phyloP scores from a whole-genome alignment of 805 yeast species.

The Cyberlindnera misumaiensis region DNA sequence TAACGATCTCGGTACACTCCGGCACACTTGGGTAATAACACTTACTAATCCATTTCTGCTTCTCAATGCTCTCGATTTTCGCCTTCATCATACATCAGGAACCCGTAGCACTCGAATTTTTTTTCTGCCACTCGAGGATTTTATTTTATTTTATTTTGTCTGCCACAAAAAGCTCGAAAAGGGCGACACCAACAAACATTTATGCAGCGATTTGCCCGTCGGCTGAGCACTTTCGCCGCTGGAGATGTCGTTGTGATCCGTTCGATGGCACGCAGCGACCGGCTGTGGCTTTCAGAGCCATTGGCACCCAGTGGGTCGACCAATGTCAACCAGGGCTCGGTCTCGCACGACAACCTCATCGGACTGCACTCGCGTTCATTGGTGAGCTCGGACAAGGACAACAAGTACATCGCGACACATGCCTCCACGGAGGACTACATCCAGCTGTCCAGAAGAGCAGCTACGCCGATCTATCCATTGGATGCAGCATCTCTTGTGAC shows the following conservation, averaged over 20 bases:
- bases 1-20: too few relatives aligned
- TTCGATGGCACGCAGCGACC: conserved; percentile 15
- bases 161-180: neutral
- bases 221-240: conserved; percentile 7
- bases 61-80: too few relatives aligned
- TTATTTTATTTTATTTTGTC: too few relatives aligned
- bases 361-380: conserved; percentile 31
- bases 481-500: conserved; percentile 43
- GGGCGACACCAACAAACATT: neutral
- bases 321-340: conserved; percentile 19
- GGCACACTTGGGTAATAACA: too few relatives aligned
- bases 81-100: too few relatives aligned
- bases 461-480: conserved; percentile 44
- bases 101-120: too few relatives aligned
- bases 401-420: conserved; percentile 28
- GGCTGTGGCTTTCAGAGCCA: conserved; percentile 22
- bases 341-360: conserved; percentile 33
- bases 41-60: too few relatives aligned
- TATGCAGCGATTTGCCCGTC: neutral
- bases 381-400: conserved; percentile 20
- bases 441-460: conserved; percentile 33
- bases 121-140: too few relatives aligned
- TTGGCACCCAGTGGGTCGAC: conserved; percentile 13
- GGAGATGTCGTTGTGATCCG: conserved; percentile 19
- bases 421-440: conserved; percentile 45